Percentiles rank a stretch among this genome's conserved stretches.
These are phyloP conservation scores for Aspergillus panamensis DNA, from an alignment of 495 filamentous ascomycete genomes.

Conservation along the genomic window DNA sequence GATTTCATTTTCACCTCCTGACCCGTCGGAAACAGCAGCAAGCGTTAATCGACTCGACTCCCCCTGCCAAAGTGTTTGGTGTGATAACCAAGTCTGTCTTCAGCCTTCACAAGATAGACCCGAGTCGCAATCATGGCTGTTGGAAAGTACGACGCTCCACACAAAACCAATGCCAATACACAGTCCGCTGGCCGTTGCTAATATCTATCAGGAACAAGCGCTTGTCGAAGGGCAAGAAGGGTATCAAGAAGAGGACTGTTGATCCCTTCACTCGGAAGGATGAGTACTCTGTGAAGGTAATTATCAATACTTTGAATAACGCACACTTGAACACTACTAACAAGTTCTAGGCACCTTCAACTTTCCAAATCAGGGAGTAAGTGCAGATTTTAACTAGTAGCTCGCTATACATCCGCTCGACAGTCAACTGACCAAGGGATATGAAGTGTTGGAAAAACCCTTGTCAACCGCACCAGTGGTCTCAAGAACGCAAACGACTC, in stretches of 20 bases:
- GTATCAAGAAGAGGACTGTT: constrained; percentile 97
- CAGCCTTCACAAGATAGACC: constrained; percentile 39
- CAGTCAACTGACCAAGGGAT: constrained; percentile 18
- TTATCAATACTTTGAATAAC: constrained; percentile 14
- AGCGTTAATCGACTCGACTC: constrained; percentile 36
- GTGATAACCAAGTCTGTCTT: constrained; percentile 46
- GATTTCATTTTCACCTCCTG: constrained; percentile 41
- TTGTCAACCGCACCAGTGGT: constrained; percentile 98
- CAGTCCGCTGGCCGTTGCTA: constrained; percentile 18
- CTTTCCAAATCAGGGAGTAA: constrained; percentile 96
- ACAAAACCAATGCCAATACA: constrained; percentile 2
- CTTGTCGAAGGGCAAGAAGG: constrained; percentile 99
- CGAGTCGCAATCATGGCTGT: constrained; percentile 79
- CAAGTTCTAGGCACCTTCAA: constrained; percentile 73
- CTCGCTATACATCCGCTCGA: not conserved
- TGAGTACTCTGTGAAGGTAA: constrained; percentile 96
- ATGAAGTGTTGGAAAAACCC: constrained; percentile 91
- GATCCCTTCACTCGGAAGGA: constrained; percentile 98
- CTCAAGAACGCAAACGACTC: constrained; percentile 99
- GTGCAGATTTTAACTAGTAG: constrained; percentile 27
- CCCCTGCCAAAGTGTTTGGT: constrained; percentile 37
- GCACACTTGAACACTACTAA: constrained; percentile 23
- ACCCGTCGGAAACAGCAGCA: constrained; percentile 35
- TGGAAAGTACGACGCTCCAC: constrained; percentile 69
- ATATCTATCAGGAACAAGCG: constrained; percentile 85